Conservation (phyloP, 345 rosid genomes). For the Eucalyptus polybractea region DNA sequence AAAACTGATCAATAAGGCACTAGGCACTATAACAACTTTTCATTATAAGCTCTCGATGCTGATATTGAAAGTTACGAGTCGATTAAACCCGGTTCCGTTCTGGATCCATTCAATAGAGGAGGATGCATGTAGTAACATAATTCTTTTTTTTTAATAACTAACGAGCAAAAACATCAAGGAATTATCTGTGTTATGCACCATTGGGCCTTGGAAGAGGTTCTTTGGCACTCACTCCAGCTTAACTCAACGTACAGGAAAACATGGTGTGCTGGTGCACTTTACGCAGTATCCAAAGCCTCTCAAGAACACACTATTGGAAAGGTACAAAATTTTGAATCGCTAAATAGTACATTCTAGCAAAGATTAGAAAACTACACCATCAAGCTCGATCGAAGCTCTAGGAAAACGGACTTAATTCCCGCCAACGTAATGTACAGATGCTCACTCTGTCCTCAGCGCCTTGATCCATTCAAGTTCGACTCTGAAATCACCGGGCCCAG, state of each 20-base stretch:
- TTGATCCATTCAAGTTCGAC: slow-evolving; percentile 86
- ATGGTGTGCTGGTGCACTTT: not conserved
- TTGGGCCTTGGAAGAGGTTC: not conserved
- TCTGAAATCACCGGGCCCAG: slow-evolving; percentile 74
- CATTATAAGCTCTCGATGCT: not conserved
- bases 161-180: not conserved
- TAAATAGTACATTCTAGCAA: not conserved
- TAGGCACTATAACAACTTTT: not conserved
- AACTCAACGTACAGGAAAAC: not conserved
- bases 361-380: not conserved
- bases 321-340: not conserved
- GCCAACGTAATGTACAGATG: not conserved
- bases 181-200: not conserved
- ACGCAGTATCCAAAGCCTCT: not conserved
- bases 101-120: not conserved
- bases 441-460: slow-evolving; percentile 28
- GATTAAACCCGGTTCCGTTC: not conserved
- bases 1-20: not conserved
- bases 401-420: not conserved
- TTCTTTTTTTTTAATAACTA: not conserved
- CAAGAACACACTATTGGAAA: not conserved
- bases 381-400: not conserved
- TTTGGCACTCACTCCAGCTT: not conserved
- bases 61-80: not conserved
- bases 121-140: not conserved